Conservation (phyloP, 495 filamentous ascomycete species). For the Aspergillus sclerotiicarbonarius region DNA sequence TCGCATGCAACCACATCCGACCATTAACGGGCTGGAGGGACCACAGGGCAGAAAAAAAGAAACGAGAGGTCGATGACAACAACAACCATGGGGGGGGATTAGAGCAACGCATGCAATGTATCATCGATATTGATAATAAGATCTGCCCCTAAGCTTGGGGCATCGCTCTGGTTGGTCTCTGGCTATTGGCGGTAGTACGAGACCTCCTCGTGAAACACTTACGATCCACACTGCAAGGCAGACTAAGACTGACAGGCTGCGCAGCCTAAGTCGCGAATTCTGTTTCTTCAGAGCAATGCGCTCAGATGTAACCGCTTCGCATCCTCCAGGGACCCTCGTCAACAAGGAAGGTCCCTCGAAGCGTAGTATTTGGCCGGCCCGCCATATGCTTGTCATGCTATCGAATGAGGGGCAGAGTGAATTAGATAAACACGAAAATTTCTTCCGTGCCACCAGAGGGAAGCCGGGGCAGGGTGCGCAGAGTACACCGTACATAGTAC, state of each 20-base stretch:
- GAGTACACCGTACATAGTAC: too few relatives aligned
- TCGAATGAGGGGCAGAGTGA: too few relatives aligned
- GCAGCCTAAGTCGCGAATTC: conserved; percentile 1
- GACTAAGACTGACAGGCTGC: not conserved
- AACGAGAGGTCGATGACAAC: not conserved
- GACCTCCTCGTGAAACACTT: not conserved
- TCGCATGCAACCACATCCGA: not conserved
- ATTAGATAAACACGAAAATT: too few relatives aligned
- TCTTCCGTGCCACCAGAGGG: too few relatives aligned
- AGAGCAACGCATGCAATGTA: not conserved
- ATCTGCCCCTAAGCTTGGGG: not conserved
- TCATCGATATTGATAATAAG: conserved; percentile 1
- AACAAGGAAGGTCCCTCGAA: not conserved
- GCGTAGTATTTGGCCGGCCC: not conserved
- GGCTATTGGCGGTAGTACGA: not conserved
- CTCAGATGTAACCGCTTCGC: not conserved
- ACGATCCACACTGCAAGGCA: not conserved
- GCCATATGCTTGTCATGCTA: too few relatives aligned
- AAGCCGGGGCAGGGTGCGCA: too few relatives aligned
- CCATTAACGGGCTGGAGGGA: not conserved
- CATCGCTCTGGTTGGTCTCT: not conserved
- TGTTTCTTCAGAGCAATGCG: not conserved
- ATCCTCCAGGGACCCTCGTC: not conserved
- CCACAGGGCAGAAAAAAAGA: not conserved
- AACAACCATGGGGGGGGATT: not conserved